Conservation (phyloP, 2,329 filamentous ascomycete genomes). For the Emmonsia crescens region DNA sequence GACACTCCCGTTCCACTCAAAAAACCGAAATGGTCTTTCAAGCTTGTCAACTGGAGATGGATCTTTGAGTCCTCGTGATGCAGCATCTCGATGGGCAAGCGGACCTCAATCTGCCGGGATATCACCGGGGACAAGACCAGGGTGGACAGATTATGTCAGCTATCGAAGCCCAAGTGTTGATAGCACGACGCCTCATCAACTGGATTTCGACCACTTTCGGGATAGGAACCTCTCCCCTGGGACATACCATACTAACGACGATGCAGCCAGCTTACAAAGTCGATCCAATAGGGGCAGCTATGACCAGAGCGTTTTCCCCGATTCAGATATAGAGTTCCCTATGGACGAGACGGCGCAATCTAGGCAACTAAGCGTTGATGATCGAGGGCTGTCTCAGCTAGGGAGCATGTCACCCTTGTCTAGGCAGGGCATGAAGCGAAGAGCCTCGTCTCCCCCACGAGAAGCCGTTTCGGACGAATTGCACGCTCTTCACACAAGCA, state of each 20-base stretch:
- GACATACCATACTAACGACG: constrained; percentile 29
- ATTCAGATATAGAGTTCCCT: constrained; percentile 33
- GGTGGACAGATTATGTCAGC: constrained; percentile 33
- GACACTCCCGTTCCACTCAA: constrained; percentile 25
- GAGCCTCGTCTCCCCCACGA: constrained; percentile 53
- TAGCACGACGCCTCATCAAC: constrained; percentile 29
- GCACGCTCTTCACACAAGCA: constrained; percentile 23
- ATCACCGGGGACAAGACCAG: constrained; percentile 30
- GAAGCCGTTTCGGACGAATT: constrained; percentile 36
- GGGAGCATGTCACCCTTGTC: constrained; percentile 23
- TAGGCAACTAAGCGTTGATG: constrained; percentile 29
- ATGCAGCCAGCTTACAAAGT: constrained; percentile 39
- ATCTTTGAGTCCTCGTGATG: constrained; percentile 12
- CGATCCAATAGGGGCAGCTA: constrained; percentile 51
- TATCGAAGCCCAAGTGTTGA: constrained; percentile 36
- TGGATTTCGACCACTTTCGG: constrained; percentile 33
- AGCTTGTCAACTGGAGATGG: constrained; percentile 11
- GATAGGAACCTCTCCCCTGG: constrained; percentile 17
- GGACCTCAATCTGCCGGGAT: constrained; percentile 29
- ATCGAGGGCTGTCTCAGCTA: constrained; percentile 27
- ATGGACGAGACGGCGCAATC: constrained; percentile 28
- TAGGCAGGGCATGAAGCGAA: constrained; percentile 50
- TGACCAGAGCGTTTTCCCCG: constrained; percentile 48
- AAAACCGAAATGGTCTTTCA: constrained; percentile 19
- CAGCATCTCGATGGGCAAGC: constrained; percentile 24